Evolutionary conservation across 2,329 filamentous ascomycete species (phyloP), one percentile per base, ranked within the genome.

Genomic region (Trichoderma sp.): DNA sequence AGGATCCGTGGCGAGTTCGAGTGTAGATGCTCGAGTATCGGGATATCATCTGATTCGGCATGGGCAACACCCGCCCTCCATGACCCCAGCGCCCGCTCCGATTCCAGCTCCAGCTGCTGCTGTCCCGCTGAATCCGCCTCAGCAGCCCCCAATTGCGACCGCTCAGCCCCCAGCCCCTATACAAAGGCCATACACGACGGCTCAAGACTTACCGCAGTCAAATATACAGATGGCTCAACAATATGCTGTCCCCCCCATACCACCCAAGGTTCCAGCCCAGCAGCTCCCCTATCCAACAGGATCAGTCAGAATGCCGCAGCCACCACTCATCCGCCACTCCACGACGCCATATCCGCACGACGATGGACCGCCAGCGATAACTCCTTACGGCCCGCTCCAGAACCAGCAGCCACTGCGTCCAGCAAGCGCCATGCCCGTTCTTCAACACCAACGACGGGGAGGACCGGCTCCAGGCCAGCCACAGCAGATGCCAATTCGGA

Each of bases 381-480:
- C 46, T 34, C 21, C 51, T 6, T 65, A 66, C 26, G 56, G 43
- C 13, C 63, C 63, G 43, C 56, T 63, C 18, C 58, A 64, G 32
- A 55, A 4, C 46, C 56, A 67, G n/a, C 71, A 71, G 5, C 64
- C 68, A 13, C 6, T n/a, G 32, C 56, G 68, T 16, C 70, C 70
- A 5, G 68, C 66, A 21, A 71, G 68, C 26, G 69, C 59, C 4
- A 72, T 72, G 70, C 61, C 69, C 1, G 39, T 60, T 24, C 56
- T 69, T 32, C 68, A 66, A 5, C 32, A 66, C 24, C 32, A 46
- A 21, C 49, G 60, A 60, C 26, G 26, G 26, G 56, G 52, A 24
- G 56, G 52, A 24, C 13, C 65, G 0, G 26, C 54, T 43, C 54
- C 59, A 5, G 59, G 68, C 14, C 49, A 39, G 30, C 39, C 28